A percentile compares a stretch with the other conserved stretches of the same genome.
These are phyloP conservation scores for Tolypocladium ophioglossoides DNA, from an alignment of 2,329 filamentous ascomycete genomes.

Conservation along the genomic window DNA sequence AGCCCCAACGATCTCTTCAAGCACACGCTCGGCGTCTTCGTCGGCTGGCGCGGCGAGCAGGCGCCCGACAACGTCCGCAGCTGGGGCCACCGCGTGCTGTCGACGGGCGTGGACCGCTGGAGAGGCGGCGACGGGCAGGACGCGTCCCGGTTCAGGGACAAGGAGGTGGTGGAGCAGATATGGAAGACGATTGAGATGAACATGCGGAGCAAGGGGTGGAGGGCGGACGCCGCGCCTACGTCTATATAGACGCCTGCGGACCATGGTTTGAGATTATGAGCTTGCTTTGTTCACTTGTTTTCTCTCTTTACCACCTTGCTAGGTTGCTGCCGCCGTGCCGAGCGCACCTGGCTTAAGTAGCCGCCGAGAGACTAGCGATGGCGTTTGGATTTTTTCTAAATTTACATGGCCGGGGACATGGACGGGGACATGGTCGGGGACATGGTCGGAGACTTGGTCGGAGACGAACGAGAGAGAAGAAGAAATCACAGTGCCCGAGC, in stretches of 20 bases:
- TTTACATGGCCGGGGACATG: neutral
- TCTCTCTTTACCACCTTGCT: neutral
- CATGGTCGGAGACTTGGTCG: neutral
- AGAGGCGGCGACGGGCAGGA: constrained; percentile 42
- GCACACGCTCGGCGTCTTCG: constrained; percentile 76
- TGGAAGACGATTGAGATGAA: constrained; percentile 83
- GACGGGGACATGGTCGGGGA: neutral
- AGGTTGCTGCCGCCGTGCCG: neutral
- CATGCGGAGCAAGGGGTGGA: constrained; percentile 82
- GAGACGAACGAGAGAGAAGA: neutral
- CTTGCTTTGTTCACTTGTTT: neutral
- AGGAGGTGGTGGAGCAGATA: constrained; percentile 85
- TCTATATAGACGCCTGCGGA: constrained; percentile 26
- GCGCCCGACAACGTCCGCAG: constrained; percentile 66
- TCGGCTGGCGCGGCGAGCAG: constrained; percentile 83
- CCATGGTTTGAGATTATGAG: neutral
- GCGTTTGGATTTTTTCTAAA: neutral
- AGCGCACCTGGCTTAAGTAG: constrained; percentile 1
- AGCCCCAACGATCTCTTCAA: constrained; percentile 81
- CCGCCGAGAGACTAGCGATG: constrained; percentile 9
- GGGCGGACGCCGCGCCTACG: constrained; percentile 54
- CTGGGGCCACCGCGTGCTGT: constrained; percentile 79
- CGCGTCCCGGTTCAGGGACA: constrained; percentile 65
- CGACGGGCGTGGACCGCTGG: constrained; percentile 77
- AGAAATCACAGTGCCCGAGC: neutral